phyloP scores from a whole-genome alignment of 441 rosid genomes.

The Erodium texanum region DNA sequence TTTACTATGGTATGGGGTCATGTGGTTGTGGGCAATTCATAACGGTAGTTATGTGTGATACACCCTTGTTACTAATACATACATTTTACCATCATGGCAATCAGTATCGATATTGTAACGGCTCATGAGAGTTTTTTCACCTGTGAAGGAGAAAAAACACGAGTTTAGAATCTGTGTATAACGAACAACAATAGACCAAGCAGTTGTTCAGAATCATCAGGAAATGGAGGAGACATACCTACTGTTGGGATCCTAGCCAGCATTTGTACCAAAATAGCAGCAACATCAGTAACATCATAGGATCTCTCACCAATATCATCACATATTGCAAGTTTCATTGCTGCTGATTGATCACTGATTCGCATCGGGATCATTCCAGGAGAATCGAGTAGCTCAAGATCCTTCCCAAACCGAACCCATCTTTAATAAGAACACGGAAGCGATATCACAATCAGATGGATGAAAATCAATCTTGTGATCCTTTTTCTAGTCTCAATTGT shows the following conservation, averaged over 20 bases:
- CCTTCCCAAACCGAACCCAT: constrained; percentile 83
- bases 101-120: constrained; percentile 66
- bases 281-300: constrained; percentile 71
- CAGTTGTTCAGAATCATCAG: background rate
- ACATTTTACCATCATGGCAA: constrained; percentile 52
- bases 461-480: background rate
- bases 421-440: constrained; percentile 26
- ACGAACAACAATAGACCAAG: background rate
- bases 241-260: constrained; percentile 58
- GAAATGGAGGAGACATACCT: constrained; percentile 30
- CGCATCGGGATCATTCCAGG: constrained; percentile 92
- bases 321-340: constrained; percentile 90
- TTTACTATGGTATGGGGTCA: no score
- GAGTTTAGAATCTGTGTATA: constrained; percentile 1
- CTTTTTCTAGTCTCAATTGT: background rate
- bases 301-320: constrained; percentile 98
- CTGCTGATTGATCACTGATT: constrained; percentile 81
- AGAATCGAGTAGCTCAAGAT: constrained; percentile 81
- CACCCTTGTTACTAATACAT: constrained; percentile 17
- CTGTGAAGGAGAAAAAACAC: constrained; percentile 27
- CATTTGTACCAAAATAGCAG: constrained; percentile 77
- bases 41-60: background rate
- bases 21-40: no score
- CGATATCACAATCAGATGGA: background rate
- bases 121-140: constrained; percentile 45